phyloP scores from a whole-genome alignment of 2,329 filamentous ascomycete genomes.

The Chrysoporthe austroafricana region DNA sequence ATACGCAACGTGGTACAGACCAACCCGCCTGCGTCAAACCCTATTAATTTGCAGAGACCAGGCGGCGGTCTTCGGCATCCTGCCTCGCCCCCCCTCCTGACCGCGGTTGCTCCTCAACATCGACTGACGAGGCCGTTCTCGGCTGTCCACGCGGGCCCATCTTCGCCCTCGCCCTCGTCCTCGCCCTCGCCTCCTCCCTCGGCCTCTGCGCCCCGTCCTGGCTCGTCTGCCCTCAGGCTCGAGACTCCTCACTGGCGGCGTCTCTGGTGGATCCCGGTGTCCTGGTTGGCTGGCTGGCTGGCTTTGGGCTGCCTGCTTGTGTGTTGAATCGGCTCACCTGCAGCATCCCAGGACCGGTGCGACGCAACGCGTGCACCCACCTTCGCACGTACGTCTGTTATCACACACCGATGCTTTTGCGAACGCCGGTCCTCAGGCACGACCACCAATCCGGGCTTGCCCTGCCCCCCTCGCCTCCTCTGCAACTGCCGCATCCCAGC shows the following conservation, averaged over 20 bases:
- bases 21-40: slow-evolving; percentile 25
- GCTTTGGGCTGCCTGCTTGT: slow-evolving; percentile 6
- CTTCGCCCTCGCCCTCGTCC: background rate
- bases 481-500: slow-evolving; percentile 12
- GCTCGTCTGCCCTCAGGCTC: background rate
- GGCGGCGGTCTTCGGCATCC: slow-evolving; percentile 19
- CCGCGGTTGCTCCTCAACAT: slow-evolving; percentile 19
- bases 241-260: background rate
- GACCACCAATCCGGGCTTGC: slow-evolving; percentile 14
- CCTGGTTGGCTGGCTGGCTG: slow-evolving; percentile 5
- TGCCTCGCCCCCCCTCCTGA: slow-evolving; percentile 15
- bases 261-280: background rate
- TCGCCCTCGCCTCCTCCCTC: background rate
- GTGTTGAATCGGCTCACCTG: slow-evolving; percentile 9
- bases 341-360: slow-evolving; percentile 19
- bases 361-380: slow-evolving; percentile 24
- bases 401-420: slow-evolving; percentile 22
- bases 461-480: background rate
- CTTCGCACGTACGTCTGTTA: background rate
- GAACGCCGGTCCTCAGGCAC: slow-evolving; percentile 15
- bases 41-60: slow-evolving; percentile 28
- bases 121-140: background rate
- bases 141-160: background rate
- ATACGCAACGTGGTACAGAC: slow-evolving; percentile 29
- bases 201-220: background rate